Percentiles rank a stretch among this genome's conserved stretches.
These are phyloP conservation scores for Mycena belliarum DNA, from an alignment of 768 basidiomycete genomes.

Conservation along the genomic window DNA sequence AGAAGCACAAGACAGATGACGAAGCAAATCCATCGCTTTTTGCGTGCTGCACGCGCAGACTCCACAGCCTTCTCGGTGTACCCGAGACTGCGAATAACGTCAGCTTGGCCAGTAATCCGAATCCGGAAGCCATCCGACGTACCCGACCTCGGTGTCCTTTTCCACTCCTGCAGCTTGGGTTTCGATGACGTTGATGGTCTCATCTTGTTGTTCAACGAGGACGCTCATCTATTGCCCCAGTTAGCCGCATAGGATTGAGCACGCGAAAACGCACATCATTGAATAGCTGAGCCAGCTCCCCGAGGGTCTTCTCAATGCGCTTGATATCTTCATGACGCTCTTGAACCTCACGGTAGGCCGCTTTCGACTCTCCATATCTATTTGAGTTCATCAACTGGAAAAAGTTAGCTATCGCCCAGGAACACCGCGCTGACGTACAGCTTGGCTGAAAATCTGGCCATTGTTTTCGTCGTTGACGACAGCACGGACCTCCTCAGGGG, in stretches of 20 bases:
- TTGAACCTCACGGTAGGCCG: slow-evolving; percentile 96
- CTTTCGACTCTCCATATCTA: slow-evolving; percentile 86
- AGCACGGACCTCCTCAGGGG: slow-evolving; percentile 82
- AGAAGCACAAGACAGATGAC: slow-evolving; percentile 65
- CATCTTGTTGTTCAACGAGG: slow-evolving; percentile 92
- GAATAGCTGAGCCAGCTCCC: slow-evolving; percentile 92
- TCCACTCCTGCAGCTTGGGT: slow-evolving; percentile 71
- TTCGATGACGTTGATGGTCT: slow-evolving; percentile 82
- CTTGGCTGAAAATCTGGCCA: slow-evolving; percentile 88
- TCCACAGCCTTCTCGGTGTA: slow-evolving; percentile 87
- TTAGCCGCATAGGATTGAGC: not conserved
- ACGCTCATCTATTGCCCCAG: slow-evolving; percentile 74
- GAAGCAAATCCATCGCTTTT: slow-evolving; percentile 98
- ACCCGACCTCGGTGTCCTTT: slow-evolving; percentile 88
- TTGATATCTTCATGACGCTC: slow-evolving; percentile 95
- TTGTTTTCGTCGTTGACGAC: slow-evolving; percentile 85
- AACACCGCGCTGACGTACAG: slow-evolving; percentile 45
- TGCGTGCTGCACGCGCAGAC: slow-evolving; percentile 85
- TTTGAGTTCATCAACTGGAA: slow-evolving; percentile 82
- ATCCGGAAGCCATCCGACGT: slow-evolving; percentile 26
- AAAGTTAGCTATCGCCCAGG: slow-evolving; percentile 2
- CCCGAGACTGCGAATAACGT: slow-evolving; percentile 63
- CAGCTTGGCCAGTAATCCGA: not conserved
- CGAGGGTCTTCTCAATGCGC: slow-evolving; percentile 90
- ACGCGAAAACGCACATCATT: slow-evolving; percentile 70